These are phyloP conservation scores for Clitopilus hobsonii DNA, from an alignment of 768 basidiomycete genomes.

Conservation along the genomic window DNA sequence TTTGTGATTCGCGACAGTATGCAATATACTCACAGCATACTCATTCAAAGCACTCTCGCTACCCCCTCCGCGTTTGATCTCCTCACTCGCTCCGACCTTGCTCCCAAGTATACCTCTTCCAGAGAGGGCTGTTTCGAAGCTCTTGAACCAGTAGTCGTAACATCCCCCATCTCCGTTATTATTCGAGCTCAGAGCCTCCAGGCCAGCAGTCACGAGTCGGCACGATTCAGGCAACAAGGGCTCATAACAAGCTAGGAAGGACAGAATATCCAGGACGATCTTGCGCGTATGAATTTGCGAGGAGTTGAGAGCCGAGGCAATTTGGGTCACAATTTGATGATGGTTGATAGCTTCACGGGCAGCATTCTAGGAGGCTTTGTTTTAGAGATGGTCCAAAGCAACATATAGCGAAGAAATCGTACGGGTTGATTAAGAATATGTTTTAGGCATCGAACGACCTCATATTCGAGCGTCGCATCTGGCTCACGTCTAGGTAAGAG, in stretches of 20 bases:
- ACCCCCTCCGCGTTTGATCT: slow-evolving; percentile 66
- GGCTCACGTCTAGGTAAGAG: slow-evolving; percentile 41
- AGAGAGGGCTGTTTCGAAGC: slow-evolving; percentile 66
- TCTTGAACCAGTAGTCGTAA: slow-evolving; percentile 90
- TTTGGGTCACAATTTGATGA: slow-evolving; percentile 68
- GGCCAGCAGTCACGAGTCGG: slow-evolving; percentile 65
- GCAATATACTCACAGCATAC: slow-evolving; percentile 65
- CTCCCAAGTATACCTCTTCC: slow-evolving; percentile 95
- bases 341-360: slow-evolving; percentile 72
- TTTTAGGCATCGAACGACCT: slow-evolving; percentile 83
- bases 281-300: slow-evolving; percentile 77
- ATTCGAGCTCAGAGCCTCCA: slow-evolving; percentile 67
- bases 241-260: slow-evolving; percentile 67
- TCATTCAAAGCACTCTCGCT: slow-evolving; percentile 71
- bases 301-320: slow-evolving; percentile 79
- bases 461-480: slow-evolving; percentile 77
- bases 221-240: slow-evolving; percentile 44
- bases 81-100: slow-evolving; percentile 91
- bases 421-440: slow-evolving; percentile 71
- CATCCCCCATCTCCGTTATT: slow-evolving; percentile 58
- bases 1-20: not conserved
- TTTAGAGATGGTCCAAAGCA: slow-evolving; percentile 4
- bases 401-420: slow-evolving; percentile 9
- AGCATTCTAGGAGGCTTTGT: slow-evolving; percentile 41
- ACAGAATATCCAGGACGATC: slow-evolving; percentile 72